phyloP scores from a whole-genome alignment of 371 early-diverging fungal genomes.

The Circinella minor region DNA sequence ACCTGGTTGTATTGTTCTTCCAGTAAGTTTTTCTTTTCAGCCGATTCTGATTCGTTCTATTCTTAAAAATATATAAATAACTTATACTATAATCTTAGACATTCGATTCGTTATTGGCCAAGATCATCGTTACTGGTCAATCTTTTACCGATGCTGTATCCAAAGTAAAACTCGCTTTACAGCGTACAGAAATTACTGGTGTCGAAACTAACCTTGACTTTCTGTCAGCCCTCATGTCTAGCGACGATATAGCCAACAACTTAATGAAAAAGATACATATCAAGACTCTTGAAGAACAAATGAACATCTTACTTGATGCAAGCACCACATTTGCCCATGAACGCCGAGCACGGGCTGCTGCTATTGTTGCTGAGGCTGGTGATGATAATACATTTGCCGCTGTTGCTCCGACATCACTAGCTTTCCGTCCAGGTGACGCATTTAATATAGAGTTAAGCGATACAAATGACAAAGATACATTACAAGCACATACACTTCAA shows the following conservation, averaged over 20 bases:
- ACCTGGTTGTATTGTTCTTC: constrained; percentile 34
- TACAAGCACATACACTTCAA: constrained; percentile 31
- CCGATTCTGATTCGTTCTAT: too few relatives aligned
- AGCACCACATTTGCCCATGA: constrained; percentile 3
- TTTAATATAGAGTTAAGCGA: constrained; percentile 37
- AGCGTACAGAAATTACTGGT: constrained; percentile 32
- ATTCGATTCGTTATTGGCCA: constrained; percentile 49
- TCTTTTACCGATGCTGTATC: constrained; percentile 33
- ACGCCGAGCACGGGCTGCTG: neutral
- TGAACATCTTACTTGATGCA: constrained; percentile 18
- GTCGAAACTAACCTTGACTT: constrained; percentile 45
- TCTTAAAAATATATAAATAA: too few relatives aligned
- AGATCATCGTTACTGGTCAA: constrained; percentile 44
- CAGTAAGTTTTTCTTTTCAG: constrained; percentile 23
- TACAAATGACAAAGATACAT: neutral
- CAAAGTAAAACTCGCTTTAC: constrained; percentile 32
- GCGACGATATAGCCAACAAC: constrained; percentile 18
- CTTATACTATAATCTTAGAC: constrained; percentile 16
- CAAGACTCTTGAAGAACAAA: constrained; percentile 33
- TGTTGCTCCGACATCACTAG: constrained; percentile 14
- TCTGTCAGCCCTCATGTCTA: constrained; percentile 29
- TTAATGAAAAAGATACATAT: constrained; percentile 25
- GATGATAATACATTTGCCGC: neutral
- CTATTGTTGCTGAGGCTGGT: neutral
- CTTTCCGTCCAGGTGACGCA: constrained; percentile 47